These are phyloP conservation scores for Solanum corneliomulleri DNA, from an alignment of 257 asterid genomes.

Conservation along the genomic window DNA sequence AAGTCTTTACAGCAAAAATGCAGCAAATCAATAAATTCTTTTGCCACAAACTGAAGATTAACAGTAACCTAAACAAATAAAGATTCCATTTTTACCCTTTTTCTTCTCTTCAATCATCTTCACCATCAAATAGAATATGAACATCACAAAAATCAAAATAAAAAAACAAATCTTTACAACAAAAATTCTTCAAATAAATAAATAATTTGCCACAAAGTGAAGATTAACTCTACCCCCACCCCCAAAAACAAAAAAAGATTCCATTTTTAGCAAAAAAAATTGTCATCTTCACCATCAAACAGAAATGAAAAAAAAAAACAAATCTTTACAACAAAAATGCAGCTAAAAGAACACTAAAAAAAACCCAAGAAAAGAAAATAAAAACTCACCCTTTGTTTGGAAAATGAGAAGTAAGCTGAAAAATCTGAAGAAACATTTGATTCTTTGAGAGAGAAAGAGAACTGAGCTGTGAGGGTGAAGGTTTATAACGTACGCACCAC, in stretches of 20 bases:
- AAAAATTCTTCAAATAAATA: neutral
- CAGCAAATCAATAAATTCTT: neutral
- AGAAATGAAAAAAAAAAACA: neutral
- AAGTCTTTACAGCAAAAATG: neutral
- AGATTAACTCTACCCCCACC: neutral
- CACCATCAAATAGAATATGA: neutral
- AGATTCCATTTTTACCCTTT: neutral
- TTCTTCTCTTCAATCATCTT: neutral
- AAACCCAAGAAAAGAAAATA: neutral
- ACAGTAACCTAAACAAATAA: neutral
- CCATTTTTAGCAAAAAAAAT: neutral
- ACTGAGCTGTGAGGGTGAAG: conserved; percentile 15
- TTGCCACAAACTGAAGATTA: neutral
- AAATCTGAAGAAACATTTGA: conserved; percentile 2
- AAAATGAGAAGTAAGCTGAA: neutral
- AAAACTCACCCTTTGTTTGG: conserved; percentile 6
- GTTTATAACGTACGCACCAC: conserved; percentile 11
- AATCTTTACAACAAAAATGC: neutral
- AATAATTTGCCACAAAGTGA: neutral
- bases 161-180: neutral
- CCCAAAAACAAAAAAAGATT: neutral
- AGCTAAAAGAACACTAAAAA: neutral
- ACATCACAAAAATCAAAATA: neutral
- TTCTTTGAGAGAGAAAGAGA: neutral
- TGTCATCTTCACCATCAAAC: neutral